Percentiles rank a stretch among this genome's conserved stretches.
Conservation (phyloP, 371 early-diverging fungal genomes). For the Sporodiniella umbellata region DNA sequence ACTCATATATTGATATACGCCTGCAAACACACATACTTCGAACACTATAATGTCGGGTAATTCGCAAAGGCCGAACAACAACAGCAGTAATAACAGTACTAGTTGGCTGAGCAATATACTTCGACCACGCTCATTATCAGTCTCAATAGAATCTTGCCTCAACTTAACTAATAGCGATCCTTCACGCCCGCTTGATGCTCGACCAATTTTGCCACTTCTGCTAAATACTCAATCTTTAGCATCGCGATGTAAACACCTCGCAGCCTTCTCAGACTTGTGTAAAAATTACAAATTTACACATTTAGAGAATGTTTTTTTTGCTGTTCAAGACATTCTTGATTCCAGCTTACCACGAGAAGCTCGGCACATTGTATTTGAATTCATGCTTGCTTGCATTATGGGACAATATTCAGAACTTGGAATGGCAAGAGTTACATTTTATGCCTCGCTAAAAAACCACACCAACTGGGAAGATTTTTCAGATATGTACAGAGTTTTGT, state of each 20-base stretch:
- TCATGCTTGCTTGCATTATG: conserved; percentile 62
- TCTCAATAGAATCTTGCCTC: conserved; percentile 47
- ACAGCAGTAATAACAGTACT: background rate
- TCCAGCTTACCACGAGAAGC: conserved; percentile 51
- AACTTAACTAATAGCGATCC: conserved; percentile 33
- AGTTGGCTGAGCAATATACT: conserved; percentile 44
- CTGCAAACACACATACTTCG: background rate
- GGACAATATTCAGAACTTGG: conserved; percentile 65
- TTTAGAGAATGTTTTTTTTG: conserved; percentile 57
- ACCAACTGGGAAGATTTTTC: conserved; percentile 57
- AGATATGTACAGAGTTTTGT: conserved; percentile 54
- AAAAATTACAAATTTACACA: conserved; percentile 57
- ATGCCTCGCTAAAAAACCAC: conserved; percentile 51
- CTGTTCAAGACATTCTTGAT: conserved; percentile 53
- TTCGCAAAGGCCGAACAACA: conserved; percentile 11
- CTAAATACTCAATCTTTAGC: conserved; percentile 23
- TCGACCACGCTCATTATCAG: conserved; percentile 40
- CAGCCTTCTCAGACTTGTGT: conserved; percentile 39
- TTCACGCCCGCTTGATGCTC: conserved; percentile 41
- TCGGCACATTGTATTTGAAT: conserved; percentile 56
- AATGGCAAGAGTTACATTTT: conserved; percentile 62
- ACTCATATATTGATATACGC: background rate
- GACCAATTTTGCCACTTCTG: conserved; percentile 37
- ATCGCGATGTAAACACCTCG: conserved; percentile 36
- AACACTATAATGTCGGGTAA: conserved; percentile 32